These are phyloP conservation scores for Tritrichomonas foetus DNA, from an alignment of 208 protist species.

Conservation along the genomic window DNA sequence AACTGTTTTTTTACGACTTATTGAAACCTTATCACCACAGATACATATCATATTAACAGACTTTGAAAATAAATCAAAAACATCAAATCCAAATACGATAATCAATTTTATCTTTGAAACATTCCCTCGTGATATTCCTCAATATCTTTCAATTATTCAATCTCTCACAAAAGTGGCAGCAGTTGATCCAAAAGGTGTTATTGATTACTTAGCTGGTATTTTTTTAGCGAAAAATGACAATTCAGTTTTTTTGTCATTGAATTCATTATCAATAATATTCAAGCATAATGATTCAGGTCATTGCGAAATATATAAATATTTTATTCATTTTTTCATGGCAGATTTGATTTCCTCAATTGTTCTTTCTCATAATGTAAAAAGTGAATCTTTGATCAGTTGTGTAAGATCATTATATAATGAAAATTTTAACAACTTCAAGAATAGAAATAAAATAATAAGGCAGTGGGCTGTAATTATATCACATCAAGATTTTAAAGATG, in stretches of 20 bases:
- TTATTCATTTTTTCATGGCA: not conserved
- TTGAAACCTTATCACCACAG: no score
- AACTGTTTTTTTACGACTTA: no score
- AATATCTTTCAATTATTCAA: not conserved
- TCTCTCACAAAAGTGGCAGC: not conserved
- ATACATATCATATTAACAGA: no score
- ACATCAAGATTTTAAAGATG: no score
- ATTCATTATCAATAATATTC: not conserved
- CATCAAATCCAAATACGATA: no score
- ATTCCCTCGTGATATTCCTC: not conserved
- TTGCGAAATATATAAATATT: not conserved
- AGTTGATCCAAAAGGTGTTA: not conserved
- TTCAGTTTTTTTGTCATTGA: not conserved
- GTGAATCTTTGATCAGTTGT: not conserved
- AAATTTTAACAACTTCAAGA: no score
- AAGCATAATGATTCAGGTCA: not conserved
- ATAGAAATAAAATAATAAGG: not conserved
- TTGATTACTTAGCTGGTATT: not conserved
- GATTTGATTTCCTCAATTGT: not conserved
- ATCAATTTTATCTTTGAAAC: not conserved
- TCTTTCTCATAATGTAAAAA: not conserved
- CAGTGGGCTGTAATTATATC: slow-evolving; percentile 10
- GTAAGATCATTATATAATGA: not conserved
- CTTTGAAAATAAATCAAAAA: no score
- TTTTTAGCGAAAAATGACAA: not conserved